Base-by-base conservation (phyloP, 2,329 filamentous ascomycete genomes). In the Furcasterigmium furcatum region DNA sequence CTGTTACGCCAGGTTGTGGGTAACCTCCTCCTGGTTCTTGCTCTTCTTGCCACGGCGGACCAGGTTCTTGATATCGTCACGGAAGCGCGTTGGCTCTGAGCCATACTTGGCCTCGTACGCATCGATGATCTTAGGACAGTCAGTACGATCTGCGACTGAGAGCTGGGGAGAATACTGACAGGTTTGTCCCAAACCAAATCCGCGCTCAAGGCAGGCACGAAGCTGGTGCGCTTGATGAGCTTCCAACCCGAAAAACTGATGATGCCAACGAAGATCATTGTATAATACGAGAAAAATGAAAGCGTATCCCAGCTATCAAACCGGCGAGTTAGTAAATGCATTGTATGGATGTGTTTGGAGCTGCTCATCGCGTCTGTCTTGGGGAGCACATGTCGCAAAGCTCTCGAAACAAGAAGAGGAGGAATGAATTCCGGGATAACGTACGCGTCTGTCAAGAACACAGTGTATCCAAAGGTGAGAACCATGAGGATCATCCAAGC, bases 161-260 rank as follows among this genome's bases (percentile, higher is more conserved):
- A n/a, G n/a, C n/a, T n/a, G n/a, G n/a, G n/a, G n/a, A n/a, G n/a
- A n/a, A n/a, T n/a, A n/a, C n/a, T n/a, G n/a, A 70, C 55, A 19
- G 79, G 79, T n/a, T 73, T 67, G 54, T 85, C 73, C 80, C 79
- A 79, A 35, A 81, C 65, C 14, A 85, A 67, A 55, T 85, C 81
- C 4, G 74, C 72, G 56, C 86, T 76, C 5, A 68, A 58, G 0
- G 82, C 67, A 3, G 64, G 64, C 16, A 82, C 67, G 43, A 77
- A 66, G 48, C 71, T 72, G 2, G 83, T 87, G 46, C 68, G 70
- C 66, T 82, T 80, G 59, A 81, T 18, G 2, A 87, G 8, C 65
- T 88, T 88, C 80, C 82, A 88, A 54, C 70, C 70, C 18, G 74
- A 43, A 58, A 76, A 85, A 22, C 81, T 63, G 29, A 79, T 57